Base-by-base conservation (phyloP, 495 filamentous ascomycete genomes). In the Pseudoneurospora amorphoporcata region DNA sequence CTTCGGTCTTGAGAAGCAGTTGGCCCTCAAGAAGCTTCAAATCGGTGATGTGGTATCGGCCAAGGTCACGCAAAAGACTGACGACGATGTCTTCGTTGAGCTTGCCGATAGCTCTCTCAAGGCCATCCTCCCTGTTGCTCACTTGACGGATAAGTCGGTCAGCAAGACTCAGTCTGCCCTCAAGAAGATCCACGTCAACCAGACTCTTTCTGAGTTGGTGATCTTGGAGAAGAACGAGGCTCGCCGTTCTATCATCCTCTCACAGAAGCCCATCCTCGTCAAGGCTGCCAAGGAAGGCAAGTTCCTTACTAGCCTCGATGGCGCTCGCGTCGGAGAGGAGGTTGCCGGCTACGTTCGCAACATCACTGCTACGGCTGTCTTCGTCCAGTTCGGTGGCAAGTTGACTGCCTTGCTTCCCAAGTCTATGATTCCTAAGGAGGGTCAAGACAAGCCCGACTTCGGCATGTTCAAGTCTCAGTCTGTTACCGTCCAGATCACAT, bases 331-430 rank as follows among this genome's bases (percentile, higher is more conserved):
- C 72, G 91, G 91, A 23, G 82, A 89, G 37, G 82, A 84, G 17
- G 87, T 94, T 8, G 86, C 87, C 72, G 95, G 95, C n/a, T 97
- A 94, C 78, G 87, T 98, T 38, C 89, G 90, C 68, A 94, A 92
- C 74, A 91, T 95, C 53, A 92, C 92, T 8, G 79, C 86, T n/a
- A 90, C 87, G 3, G 92, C 90, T 42, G 84, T 91, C 23, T 97
- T 97, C 73, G 87, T 97, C 12, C 89, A 94, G 75, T 97, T 97
- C 82, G 87, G 89, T 17, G 92, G 90, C 70, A 90, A 90, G 29
- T 77, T 97, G 47, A 91, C 88, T 45, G 95, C 92, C 14, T 81
- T 97, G 47, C 84, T 97, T 32, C 92, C 90, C 39, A 95, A 92
- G 81, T 88, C 87, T 41, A 88, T 92, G 75, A 81, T 99, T 41